Evolutionary conservation across 2,329 filamentous ascomycete species (phyloP).

Genomic region (Lithohypha guttulata): DNA sequence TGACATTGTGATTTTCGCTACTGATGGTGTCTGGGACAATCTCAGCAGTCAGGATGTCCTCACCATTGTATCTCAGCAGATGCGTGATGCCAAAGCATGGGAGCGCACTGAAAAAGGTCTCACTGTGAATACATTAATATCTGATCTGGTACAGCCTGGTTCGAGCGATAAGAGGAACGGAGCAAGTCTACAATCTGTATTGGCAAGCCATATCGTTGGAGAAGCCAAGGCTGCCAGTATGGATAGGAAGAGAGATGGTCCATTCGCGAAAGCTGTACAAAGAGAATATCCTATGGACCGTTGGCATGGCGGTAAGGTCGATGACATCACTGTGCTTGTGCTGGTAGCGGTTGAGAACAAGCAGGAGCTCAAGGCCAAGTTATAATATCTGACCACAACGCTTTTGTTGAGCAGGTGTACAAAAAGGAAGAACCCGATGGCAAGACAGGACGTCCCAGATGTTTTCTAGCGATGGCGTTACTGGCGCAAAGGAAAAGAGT

Average conservation of each 20-base stretch:
- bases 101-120: constrained; percentile 48
- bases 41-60: constrained; percentile 84
- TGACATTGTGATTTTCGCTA: constrained; percentile 86
- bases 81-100: constrained; percentile 70
- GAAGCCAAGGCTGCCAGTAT: constrained; percentile 78
- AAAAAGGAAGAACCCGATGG: too few relatives aligned
- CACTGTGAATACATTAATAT: constrained; percentile 51
- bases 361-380: constrained; percentile 15
- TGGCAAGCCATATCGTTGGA: constrained; percentile 68
- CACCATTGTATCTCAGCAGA: constrained; percentile 62
- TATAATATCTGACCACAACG: constrained; percentile 10
- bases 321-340: constrained; percentile 86
- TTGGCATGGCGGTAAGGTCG: constrained; percentile 86
- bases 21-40: constrained; percentile 94
- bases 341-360: constrained; percentile 59
- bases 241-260: constrained; percentile 72
- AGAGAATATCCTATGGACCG: constrained; percentile 74
- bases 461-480: too few relatives aligned
- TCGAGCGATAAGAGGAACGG: constrained; percentile 31
- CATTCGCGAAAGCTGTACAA: constrained; percentile 90
- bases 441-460: too few relatives aligned
- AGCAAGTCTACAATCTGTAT: constrained; percentile 59
- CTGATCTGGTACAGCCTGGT: constrained; percentile 29
- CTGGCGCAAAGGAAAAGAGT: too few relatives aligned
- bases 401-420: too few relatives aligned